Evolutionary conservation across 2,329 filamentous ascomycete species (phyloP).

Genomic region (Hypomyces perniciosus): DNA sequence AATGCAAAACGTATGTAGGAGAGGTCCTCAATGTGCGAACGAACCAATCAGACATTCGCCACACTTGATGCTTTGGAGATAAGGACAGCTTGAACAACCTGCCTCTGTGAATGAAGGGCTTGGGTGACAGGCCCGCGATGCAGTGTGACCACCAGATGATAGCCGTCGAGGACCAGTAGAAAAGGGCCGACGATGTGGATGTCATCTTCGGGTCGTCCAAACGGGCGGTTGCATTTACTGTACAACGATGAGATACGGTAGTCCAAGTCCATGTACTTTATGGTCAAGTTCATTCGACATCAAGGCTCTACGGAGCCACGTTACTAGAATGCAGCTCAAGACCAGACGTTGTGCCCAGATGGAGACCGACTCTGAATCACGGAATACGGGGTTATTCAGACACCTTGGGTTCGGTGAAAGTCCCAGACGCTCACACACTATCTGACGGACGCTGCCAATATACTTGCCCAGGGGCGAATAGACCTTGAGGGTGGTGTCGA

Average conservation of each 20-base stretch:
- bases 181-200: neutral
- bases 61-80: neutral
- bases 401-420: too few relatives aligned
- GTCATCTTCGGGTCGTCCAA: neutral
- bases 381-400: too few relatives aligned
- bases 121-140: neutral
- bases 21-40: neutral
- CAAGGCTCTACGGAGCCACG: neutral
- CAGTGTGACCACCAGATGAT: neutral
- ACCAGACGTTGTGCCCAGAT: too few relatives aligned
- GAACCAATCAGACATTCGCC: neutral
- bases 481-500: too few relatives aligned
- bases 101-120: neutral
- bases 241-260: neutral
- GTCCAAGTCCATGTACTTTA: neutral
- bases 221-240: neutral
- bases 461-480: too few relatives aligned
- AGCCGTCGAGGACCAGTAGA: neutral
- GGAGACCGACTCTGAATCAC: too few relatives aligned
- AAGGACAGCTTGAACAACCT: neutral
- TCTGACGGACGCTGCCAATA: too few relatives aligned
- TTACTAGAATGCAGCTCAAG: too few relatives aligned
- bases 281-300: neutral
- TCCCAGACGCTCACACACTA: too few relatives aligned
- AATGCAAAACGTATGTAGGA: neutral